Evolutionary conservation across 176 grass and related monocot genomes (phyloP), one percentile per base, ranked within the genome.

Genomic region (Triticum urartu): DNA sequence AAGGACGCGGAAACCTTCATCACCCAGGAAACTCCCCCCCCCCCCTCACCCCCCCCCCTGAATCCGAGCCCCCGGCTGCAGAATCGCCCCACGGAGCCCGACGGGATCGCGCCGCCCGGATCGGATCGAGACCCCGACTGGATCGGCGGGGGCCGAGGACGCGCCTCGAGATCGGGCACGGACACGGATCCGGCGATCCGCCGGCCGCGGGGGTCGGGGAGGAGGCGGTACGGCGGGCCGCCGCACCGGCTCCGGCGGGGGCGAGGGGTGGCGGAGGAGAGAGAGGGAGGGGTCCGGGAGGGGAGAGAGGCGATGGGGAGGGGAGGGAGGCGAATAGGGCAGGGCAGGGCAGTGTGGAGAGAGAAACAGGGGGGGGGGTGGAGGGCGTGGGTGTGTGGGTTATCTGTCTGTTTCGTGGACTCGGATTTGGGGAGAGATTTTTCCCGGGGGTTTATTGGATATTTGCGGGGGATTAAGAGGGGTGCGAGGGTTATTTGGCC

Each of bases 141-240:
- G 72, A 77, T 66, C 40, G 62, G 72, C 30, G 6, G 67, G 50
- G 6, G 39, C 4, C 61, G 60, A 56, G 20, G 28, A 15, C 45
- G 79, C 72, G 45, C 5, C 35, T 40, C 85, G 61, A 5, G 85
- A 91, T 77, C 69, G n/a, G 50, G 13, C 0, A 0, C 7, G 73
- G 74, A 20, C 0, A 1, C 11, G 73, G 74, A 24, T n/a, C 32
- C 62, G 64, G 61, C 85, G 75, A 90, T 90, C 83, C 83, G 83
- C 38, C 68, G 88, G 26, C 45, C 59, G 60, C 56, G 9, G 17
- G 22, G 54, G 73, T 1, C 5, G 22, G 15, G 33, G 45, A 43
- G 9, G 48, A 7, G 84, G 74, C 4, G 79, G 48, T 5, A 28
- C 78, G 69, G 28, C 50, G 30, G 48, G 15, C 17, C 17, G 64